Base-by-base conservation (phyloP, 2,329 filamentous ascomycete species). In the Rhytidhysteron rufulum region DNA sequence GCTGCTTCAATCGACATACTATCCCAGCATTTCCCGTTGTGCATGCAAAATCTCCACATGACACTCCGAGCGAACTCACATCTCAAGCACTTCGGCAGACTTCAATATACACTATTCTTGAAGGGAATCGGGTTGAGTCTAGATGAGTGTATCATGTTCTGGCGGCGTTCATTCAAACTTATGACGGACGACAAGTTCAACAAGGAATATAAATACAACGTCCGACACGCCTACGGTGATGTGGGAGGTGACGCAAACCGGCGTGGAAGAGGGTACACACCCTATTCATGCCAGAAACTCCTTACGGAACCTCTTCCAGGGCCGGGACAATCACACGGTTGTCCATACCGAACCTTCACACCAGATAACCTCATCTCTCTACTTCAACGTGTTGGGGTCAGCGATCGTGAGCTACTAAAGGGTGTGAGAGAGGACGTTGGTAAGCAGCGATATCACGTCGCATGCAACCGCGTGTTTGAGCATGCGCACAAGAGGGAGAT, bases 171-270 rank as follows among this genome's bases (percentile, higher is more conserved):
- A 20, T 97, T 98, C 77, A 82, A 82, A 62, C 85, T 88, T 51
- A 81, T 94, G 49, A 90, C 87, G 0, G 93, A 97, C 57, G 91
- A 97, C 57, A 84, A 84, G 25, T 98, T 97, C 77, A 94, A 94
- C 68, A 97, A 96, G 61, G 89, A 96, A 62, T 97, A 98, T 70
- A 80, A 86, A 32, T 98, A 98, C 76, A 97, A 98, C 63, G 80
- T 97, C 42, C 86, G 90, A n/a, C 91, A 98, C 74, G 68, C 76
- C 1, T 98, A 97, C 63, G 93, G 93, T 50, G 91, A 97, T 56
- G 93, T 97, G 1, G 93, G 93, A 40, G 91, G 91, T 42, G 91
- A 97, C 66, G 77, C 82, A 16, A 96, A 95, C 60, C 80, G 91
- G 22, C 80, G 91, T 39, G 86, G 89, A 31, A 79, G 86, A 40